Evolutionary conservation across 2,329 filamentous ascomycete species (phyloP).

Genomic region (Hysterium pulicare): DNA sequence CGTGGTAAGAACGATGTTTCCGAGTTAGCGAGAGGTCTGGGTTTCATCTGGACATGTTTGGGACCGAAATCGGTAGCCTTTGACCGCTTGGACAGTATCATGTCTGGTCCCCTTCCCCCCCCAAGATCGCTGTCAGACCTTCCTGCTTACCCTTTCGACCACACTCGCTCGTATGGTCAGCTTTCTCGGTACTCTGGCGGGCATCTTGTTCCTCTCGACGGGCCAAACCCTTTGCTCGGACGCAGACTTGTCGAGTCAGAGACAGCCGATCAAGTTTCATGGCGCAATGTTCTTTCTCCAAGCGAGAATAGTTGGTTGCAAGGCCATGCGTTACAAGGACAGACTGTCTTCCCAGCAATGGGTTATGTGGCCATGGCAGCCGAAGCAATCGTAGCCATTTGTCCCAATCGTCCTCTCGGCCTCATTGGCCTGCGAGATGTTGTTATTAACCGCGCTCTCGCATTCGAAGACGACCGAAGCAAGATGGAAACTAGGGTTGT

Average conservation of each 20-base stretch:
- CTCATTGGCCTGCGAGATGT: slow-evolving; percentile 13
- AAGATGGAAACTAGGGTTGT: slow-evolving; percentile 5
- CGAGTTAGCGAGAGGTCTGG: slow-evolving; percentile 10
- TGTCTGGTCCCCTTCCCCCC: not conserved
- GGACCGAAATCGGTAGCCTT: not conserved
- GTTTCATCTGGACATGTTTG: slow-evolving; percentile 1
- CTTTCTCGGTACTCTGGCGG: not conserved
- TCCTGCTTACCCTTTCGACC: slow-evolving; percentile 24
- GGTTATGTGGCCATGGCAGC: slow-evolving; percentile 41
- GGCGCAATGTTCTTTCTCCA: slow-evolving; percentile 3
- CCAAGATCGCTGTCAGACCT: slow-evolving; percentile 10
- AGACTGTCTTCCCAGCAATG: slow-evolving; percentile 42
- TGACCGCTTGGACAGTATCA: not conserved
- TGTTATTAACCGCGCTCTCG: slow-evolving; percentile 11
- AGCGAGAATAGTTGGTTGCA: slow-evolving; percentile 5
- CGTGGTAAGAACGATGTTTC: slow-evolving; percentile 16
- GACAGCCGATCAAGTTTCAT: not conserved
- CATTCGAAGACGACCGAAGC: slow-evolving; percentile 7
- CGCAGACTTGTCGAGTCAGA: not conserved
- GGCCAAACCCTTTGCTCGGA: not conserved
- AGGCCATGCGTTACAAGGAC: slow-evolving; percentile 9
- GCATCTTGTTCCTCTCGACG: not conserved
- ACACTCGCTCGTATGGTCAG: slow-evolving; percentile 17
- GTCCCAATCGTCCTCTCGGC: slow-evolving; percentile 4
- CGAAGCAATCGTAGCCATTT: slow-evolving; percentile 5